phyloP scores from a whole-genome alignment of 2,329 filamentous ascomycete species.

The Alternaria viburni region DNA sequence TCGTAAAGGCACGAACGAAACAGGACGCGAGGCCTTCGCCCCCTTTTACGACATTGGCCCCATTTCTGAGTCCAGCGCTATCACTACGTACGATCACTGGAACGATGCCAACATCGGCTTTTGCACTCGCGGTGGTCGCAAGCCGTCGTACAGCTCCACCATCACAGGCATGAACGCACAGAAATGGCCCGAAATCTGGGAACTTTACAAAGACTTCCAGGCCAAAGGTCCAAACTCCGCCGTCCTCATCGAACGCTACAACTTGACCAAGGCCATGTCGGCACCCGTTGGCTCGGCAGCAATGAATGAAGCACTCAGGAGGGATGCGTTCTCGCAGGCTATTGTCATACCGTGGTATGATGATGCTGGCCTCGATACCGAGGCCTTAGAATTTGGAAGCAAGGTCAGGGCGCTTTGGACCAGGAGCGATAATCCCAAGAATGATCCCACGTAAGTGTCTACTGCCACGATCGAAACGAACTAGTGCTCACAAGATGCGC shows the following conservation, averaged over 20 bases:
- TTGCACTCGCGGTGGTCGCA: slow-evolving; percentile 48
- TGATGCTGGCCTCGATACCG: slow-evolving; percentile 43
- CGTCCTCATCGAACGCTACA: slow-evolving; percentile 49
- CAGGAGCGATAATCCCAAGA: slow-evolving; percentile 9
- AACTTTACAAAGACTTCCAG: slow-evolving; percentile 49
- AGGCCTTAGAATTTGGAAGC: slow-evolving; percentile 45
- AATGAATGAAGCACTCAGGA: slow-evolving; percentile 36
- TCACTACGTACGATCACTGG: slow-evolving; percentile 49
- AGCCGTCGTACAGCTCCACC: slow-evolving; percentile 48
- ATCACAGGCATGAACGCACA: slow-evolving; percentile 44
- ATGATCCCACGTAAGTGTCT: slow-evolving; percentile 28
- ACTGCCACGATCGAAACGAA: not conserved
- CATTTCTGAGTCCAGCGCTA: slow-evolving; percentile 19
- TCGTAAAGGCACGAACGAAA: slow-evolving; percentile 40
- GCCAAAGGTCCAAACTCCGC: slow-evolving; percentile 40
- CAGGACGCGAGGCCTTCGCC: slow-evolving; percentile 43
- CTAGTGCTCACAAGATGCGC: not conserved
- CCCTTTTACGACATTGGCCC: slow-evolving; percentile 45
- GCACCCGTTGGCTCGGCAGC: slow-evolving; percentile 23
- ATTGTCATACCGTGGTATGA: slow-evolving; percentile 52
- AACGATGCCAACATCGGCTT: slow-evolving; percentile 49
- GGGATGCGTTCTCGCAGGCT: slow-evolving; percentile 46
- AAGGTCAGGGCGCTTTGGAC: slow-evolving; percentile 40
- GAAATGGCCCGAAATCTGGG: slow-evolving; percentile 51
- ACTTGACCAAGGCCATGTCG: slow-evolving; percentile 38